These are phyloP conservation scores for Eimeria praecox DNA, from an alignment of 169 alveolate species.

Conservation along the genomic window DNA sequence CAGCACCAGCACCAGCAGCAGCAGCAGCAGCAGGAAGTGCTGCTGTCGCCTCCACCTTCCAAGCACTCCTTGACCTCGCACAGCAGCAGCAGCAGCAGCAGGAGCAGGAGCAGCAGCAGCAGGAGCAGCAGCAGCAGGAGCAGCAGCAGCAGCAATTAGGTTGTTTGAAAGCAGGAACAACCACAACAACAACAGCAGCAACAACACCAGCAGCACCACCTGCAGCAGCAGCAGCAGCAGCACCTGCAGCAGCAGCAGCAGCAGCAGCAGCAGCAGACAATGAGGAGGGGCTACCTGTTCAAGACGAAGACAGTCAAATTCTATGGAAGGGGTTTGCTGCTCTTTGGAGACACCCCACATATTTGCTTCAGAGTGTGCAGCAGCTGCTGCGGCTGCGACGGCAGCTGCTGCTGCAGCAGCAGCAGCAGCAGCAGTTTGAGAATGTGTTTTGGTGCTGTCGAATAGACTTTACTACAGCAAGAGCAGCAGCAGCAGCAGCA, in stretches of 20 bases:
- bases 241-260: background rate
- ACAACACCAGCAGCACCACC: background rate
- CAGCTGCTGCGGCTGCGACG: conserved; percentile 16
- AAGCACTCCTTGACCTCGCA: no score
- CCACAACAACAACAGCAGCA: background rate
- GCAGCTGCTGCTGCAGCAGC: no score
- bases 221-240: background rate
- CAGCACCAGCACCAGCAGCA: conserved; percentile 14
- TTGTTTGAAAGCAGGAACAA: background rate
- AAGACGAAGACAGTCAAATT: background rate
- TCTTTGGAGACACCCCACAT: background rate
- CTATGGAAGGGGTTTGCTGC: conserved; percentile 28
- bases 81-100: background rate
- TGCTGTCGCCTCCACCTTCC: no score
- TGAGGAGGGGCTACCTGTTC: no score
- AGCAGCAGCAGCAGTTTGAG: background rate
- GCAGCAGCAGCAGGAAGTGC: background rate
- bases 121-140: conserved; percentile 27
- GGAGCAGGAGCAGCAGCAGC: background rate
- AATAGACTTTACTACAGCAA: background rate
- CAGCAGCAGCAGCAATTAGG: background rate
- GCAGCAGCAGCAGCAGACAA: no score
- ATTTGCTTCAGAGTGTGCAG: conserved; percentile 27
- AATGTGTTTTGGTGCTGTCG: background rate
- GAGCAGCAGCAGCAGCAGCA: background rate